Conservation (phyloP, 2,329 filamentous ascomycete species). For the Microdochium paspali region DNA sequence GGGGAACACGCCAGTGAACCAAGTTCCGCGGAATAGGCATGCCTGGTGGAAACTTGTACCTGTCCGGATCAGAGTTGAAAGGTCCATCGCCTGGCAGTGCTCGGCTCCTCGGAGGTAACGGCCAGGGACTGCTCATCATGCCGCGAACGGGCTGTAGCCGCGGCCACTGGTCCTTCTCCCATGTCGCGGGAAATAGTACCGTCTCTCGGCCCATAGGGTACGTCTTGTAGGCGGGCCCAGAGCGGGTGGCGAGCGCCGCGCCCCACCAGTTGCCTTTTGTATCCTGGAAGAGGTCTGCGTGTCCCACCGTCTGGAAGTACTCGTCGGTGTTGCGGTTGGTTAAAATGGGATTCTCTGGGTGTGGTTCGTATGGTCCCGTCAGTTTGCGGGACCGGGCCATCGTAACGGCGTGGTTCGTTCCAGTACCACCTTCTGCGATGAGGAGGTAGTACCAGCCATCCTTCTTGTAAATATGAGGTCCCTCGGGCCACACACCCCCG, state of each 20-base stretch:
- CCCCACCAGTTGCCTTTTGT: conserved; percentile 41
- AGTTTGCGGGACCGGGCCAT: conserved; percentile 29
- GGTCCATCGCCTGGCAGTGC: conserved; percentile 22
- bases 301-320: conserved; percentile 33
- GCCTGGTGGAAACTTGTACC: conserved; percentile 10
- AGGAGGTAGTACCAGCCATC: conserved; percentile 38
- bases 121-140: conserved; percentile 28
- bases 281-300: conserved; percentile 35
- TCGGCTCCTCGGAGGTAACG: conserved; percentile 22
- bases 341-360: conserved; percentile 32
- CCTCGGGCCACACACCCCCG: conserved; percentile 30
- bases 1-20: conserved; percentile 22
- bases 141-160: conserved; percentile 30
- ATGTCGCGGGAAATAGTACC: conserved; percentile 30
- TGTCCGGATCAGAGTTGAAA: conserved; percentile 13
- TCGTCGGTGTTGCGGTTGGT: conserved; percentile 26
- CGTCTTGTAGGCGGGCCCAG: conserved; percentile 26
- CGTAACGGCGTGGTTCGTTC: conserved; percentile 27
- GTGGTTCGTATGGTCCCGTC: conserved; percentile 31
- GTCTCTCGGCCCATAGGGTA: conserved; percentile 48
- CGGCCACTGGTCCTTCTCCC: conserved; percentile 39
- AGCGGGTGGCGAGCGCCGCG: conserved; percentile 33
- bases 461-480: conserved; percentile 33
- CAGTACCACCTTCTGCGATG: conserved; percentile 38
- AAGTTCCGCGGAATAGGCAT: conserved; percentile 16